Percentiles rank a stretch among this genome's conserved stretches.
phyloP scores from a whole-genome alignment of 2,329 filamentous ascomycete genomes.

The Gnomoniopsis sp. region DNA sequence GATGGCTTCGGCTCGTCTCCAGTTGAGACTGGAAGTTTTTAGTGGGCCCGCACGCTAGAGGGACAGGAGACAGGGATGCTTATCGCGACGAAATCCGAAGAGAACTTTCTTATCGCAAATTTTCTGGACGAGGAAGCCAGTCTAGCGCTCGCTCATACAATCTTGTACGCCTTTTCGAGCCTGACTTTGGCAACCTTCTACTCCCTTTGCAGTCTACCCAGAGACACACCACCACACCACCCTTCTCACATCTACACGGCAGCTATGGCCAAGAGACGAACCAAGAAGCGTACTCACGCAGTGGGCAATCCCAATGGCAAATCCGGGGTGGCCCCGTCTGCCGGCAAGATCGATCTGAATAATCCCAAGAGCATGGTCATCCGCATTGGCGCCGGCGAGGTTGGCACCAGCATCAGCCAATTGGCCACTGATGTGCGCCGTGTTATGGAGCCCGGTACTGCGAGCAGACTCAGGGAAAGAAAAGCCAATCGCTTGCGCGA shows the following conservation, averaged over 20 bases:
- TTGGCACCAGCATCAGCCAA: slow-evolving; percentile 87
- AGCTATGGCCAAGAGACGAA: slow-evolving; percentile 72
- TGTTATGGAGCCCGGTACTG: slow-evolving; percentile 96
- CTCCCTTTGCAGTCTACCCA: neutral
- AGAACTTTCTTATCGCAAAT: too few species aligned
- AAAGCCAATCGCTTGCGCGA: slow-evolving; percentile 85
- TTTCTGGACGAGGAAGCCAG: too few species aligned
- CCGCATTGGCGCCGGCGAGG: slow-evolving; percentile 89
- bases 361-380: slow-evolving; percentile 98
- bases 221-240: neutral
- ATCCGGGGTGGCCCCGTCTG: slow-evolving; percentile 46
- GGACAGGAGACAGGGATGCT: slow-evolving; percentile 8
- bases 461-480: slow-evolving; percentile 82
- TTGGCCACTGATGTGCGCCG: slow-evolving; percentile 84
- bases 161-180: too few species aligned
- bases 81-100: slow-evolving; percentile 19
- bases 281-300: slow-evolving; percentile 86
- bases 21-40: slow-evolving; percentile 27
- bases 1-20: neutral
- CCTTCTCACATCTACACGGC: neutral
- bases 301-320: slow-evolving; percentile 59
- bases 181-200: neutral
- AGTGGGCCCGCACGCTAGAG: slow-evolving; percentile 28
- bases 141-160: too few species aligned
- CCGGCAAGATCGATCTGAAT: slow-evolving; percentile 60